A percentile compares a stretch with the other conserved stretches of the same genome.
These are phyloP conservation scores for Pholiota molesta DNA, from an alignment of 768 basidiomycete genomes.

Conservation along the genomic window DNA sequence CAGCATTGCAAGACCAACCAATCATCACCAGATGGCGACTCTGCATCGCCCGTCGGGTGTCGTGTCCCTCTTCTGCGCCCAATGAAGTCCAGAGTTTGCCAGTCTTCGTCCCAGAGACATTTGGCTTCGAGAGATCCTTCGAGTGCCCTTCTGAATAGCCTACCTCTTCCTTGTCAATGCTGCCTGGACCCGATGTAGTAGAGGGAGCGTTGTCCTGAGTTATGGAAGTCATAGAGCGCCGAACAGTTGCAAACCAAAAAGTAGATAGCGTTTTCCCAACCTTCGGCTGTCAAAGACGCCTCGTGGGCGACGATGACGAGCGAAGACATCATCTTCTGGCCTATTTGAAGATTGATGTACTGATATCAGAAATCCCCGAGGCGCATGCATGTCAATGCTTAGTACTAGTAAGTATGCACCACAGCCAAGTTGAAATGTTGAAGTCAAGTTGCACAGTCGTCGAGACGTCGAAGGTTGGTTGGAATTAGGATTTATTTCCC, in stretches of 20 bases:
- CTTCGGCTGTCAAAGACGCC: background rate
- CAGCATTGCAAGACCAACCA: constrained; percentile 18
- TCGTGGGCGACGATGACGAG: background rate
- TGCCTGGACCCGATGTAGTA: background rate
- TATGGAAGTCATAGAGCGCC: background rate
- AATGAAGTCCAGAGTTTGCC: constrained; percentile 21
- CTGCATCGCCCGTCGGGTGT: constrained; percentile 31
- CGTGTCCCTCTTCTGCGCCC: constrained; percentile 32
- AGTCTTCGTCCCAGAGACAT: background rate
- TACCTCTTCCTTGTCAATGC: background rate
- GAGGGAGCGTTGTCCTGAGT: background rate
- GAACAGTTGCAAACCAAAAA: background rate
- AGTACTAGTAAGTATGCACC: too few species aligned
- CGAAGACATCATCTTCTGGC: background rate
- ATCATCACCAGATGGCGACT: constrained; percentile 38
- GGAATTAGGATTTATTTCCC: too few species aligned
- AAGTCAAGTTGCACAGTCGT: too few species aligned
- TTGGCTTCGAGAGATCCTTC: constrained; percentile 1
- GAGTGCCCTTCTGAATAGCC: background rate
- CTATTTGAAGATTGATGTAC: background rate
- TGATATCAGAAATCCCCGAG: too few species aligned
- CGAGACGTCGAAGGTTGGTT: too few species aligned
- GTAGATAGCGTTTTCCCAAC: background rate
- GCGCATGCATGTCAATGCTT: too few species aligned
- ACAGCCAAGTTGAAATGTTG: too few species aligned